Evolutionary conservation across 2,329 filamentous ascomycete species (phyloP).

Genomic region (Cryoendolithus antarcticus): DNA sequence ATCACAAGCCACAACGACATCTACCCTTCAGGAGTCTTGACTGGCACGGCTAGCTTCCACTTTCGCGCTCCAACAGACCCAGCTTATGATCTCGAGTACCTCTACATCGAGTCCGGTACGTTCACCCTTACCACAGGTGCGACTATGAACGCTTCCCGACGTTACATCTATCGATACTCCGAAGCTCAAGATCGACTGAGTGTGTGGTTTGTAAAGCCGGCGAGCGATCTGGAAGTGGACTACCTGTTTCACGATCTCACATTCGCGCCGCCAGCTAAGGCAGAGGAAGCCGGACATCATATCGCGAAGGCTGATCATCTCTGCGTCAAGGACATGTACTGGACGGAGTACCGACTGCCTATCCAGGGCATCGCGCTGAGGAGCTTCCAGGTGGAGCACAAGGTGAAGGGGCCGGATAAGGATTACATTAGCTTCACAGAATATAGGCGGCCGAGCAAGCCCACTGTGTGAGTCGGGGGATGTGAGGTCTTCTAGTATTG

Average conservation of each 20-base stretch:
- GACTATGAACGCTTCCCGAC: slow-evolving; percentile 46
- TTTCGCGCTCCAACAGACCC: slow-evolving; percentile 15
- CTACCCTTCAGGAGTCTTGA: slow-evolving; percentile 17
- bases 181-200: slow-evolving; percentile 48
- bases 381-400: slow-evolving; percentile 50
- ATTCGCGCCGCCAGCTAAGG: slow-evolving; percentile 35
- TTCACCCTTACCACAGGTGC: slow-evolving; percentile 12
- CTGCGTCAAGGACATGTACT: slow-evolving; percentile 59
- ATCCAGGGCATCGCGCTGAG: slow-evolving; percentile 47
- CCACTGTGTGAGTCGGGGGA: neutral
- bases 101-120: slow-evolving; percentile 20
- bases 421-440: slow-evolving; percentile 45
- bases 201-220: slow-evolving; percentile 58
- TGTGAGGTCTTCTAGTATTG: too few species aligned
- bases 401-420: slow-evolving; percentile 60
- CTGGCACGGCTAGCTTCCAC: slow-evolving; percentile 19
- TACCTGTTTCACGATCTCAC: slow-evolving; percentile 62
- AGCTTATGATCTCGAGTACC: slow-evolving; percentile 20
- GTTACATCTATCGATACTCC: slow-evolving; percentile 63
- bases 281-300: slow-evolving; percentile 38
- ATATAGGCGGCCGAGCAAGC: slow-evolving; percentile 16
- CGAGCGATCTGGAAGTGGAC: slow-evolving; percentile 50
- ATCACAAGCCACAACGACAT: slow-evolving; percentile 15
- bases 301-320: slow-evolving; percentile 53
- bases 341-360: slow-evolving; percentile 53